A percentile compares a stretch with the other conserved stretches of the same genome.
phyloP scores from a whole-genome alignment of 2,329 filamentous ascomycete genomes.

The Akanthomyces muscarius region DNA sequence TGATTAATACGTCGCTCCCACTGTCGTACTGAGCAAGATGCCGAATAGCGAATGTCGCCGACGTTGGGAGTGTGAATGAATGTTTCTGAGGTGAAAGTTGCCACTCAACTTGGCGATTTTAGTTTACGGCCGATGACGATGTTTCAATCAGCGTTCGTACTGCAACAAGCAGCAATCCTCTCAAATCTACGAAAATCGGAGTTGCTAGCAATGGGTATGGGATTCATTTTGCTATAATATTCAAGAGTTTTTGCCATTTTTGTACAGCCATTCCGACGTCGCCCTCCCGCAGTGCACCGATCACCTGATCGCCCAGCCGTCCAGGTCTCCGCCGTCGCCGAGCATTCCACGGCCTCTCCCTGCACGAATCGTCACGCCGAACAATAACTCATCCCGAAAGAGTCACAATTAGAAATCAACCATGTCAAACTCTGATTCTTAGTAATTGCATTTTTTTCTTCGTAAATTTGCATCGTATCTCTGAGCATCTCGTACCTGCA shows the following conservation, averaged over 20 bases:
- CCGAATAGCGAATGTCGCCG: constrained; percentile 13
- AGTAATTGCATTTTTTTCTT: not conserved
- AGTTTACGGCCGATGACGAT: not conserved
- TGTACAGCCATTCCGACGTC: not conserved
- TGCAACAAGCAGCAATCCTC: not conserved
- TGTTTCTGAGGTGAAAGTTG: not conserved
- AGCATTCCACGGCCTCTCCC: not conserved
- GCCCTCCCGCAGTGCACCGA: not conserved
- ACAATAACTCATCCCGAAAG: not conserved
- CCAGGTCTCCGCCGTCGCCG: constrained; percentile 5
- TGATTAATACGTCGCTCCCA: not conserved
- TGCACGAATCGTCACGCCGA: not conserved
- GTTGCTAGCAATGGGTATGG: not conserved
- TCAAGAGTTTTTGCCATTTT: not conserved
- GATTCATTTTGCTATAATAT: not conserved
- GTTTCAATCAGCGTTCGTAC: not conserved
- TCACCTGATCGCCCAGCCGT: constrained; percentile 14
- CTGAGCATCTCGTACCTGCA: not conserved
- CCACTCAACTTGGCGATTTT: not conserved
- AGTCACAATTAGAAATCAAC: not conserved
- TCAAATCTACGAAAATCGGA: too few relatives aligned
- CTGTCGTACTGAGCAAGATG: not conserved
- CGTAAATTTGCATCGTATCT: not conserved
- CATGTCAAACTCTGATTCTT: not conserved
- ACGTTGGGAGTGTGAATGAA: not conserved